Evolutionary conservation across 1,284 basidiomycete genomes (phyloP), one percentile per base, ranked within the genome.

Genomic region (Trichosporon faecale): DNA sequence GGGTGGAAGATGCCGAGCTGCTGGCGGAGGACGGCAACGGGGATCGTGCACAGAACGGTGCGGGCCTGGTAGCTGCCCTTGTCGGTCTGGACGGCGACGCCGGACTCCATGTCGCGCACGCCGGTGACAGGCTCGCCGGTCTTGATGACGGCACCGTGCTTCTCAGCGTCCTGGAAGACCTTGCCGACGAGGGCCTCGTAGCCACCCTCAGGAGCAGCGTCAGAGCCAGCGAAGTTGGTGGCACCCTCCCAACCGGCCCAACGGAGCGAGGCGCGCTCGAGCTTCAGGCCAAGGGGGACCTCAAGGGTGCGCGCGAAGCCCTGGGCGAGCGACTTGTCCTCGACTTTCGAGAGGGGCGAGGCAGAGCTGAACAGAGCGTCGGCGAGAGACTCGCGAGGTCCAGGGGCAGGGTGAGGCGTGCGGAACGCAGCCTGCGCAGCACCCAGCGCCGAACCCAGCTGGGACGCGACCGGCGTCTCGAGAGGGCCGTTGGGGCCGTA

Each of bases 171-270:
- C 2, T 78, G 74, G 11, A 84, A 73, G 11, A 85, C 80, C 31
- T 82, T 80, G 8, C 74, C 71, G 3, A 84, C 81, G 25, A 86
- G 75, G 35, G 80, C 79, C 72, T 84, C 76, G 77, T 86, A 87
- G 0, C 86, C 86, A 5, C 85, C 85, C 60, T 81, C 80, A 11
- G 86, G 86, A 5, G 84, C 84, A 1, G 82, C 85, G 73, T 87
- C 86, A 2, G 85, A 85, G 0, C 86, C 86, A 21, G 79, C 81
- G 68, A 82, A 86, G 16, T 78, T 80, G 6, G 80, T 75, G 37
- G 80, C 79, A 25, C 77, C 79, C 70, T 85, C 84, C 78, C 80
- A 84, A 8, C 83, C 83, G 18, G 78, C 75, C 82, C 81, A 85
- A 46, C 76, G 76, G 7, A 84, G 75, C 1, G 77, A 78, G 12